A percentile compares a stretch with the other conserved stretches of the same genome.
Conservation (phyloP, 129 eudicot species). For the Saussurea involucrata region DNA sequence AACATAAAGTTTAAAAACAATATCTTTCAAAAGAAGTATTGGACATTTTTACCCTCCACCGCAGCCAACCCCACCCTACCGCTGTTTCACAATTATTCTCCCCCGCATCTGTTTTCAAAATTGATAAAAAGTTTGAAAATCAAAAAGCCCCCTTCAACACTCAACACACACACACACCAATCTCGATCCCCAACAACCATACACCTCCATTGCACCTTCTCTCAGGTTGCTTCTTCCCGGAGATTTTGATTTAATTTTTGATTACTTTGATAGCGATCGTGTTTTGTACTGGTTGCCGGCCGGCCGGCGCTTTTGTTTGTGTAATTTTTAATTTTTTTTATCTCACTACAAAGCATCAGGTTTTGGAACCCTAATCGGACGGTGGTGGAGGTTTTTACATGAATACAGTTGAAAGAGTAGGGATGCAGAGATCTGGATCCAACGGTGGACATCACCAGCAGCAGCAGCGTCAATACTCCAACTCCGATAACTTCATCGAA, state of each 20-base stretch:
- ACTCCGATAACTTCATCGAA: conserved; percentile 66
- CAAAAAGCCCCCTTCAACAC: conserved; percentile 10
- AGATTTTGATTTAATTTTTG: neutral
- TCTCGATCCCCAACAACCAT: conserved; percentile 34
- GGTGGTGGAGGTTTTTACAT: conserved; percentile 23
- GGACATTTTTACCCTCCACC: neutral
- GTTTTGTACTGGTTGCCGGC: conserved; percentile 5
- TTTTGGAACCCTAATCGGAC: conserved; percentile 19
- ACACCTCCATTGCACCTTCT: conserved; percentile 26
- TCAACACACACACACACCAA: conserved; percentile 22
- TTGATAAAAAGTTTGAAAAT: conserved; percentile 19
- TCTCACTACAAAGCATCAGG: neutral
- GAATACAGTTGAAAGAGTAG: conserved; percentile 46
- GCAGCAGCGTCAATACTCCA: conserved; percentile 63
- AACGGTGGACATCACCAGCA: conserved; percentile 45
- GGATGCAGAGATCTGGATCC: conserved; percentile 56
- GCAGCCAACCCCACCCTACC: neutral
- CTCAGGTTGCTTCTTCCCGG: neutral
- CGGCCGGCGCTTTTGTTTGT: conserved; percentile 25
- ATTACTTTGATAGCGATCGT: neutral
- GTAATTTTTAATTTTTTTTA: too few relatives aligned
- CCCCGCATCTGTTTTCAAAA: conserved; percentile 28
- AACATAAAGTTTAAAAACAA: too few relatives aligned
- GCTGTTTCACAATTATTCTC: conserved; percentile 8
- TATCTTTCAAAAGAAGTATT: neutral